Percentiles rank a stretch among this genome's conserved stretches.
phyloP scores from a whole-genome alignment of 108 stramenopile species.

The Skeletonema potamos region DNA sequence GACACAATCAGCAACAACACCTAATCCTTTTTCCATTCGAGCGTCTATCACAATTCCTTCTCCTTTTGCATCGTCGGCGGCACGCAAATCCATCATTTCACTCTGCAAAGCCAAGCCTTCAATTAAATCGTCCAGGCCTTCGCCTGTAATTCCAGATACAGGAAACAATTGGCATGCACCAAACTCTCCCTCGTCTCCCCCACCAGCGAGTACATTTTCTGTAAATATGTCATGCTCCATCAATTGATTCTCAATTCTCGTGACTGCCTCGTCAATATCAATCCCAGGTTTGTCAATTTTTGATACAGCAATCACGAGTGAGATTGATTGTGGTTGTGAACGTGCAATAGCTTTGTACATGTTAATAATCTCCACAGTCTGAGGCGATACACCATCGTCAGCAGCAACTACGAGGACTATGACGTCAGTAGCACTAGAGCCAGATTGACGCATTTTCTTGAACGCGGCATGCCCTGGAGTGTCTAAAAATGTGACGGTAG shows the following conservation, averaged over 20 bases:
- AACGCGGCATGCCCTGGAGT: conserved; percentile 98
- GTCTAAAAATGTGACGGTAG: conserved; percentile 93
- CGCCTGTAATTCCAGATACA: conserved; percentile 84
- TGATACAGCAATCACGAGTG: conserved; percentile 93
- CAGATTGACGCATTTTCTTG: conserved; percentile 89
- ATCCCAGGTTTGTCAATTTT: conserved; percentile 94
- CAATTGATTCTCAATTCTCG: conserved; percentile 84
- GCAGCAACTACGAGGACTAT: conserved; percentile 96
- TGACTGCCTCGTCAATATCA: conserved; percentile 73
- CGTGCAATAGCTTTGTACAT: conserved; percentile 85
- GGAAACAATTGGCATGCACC: conserved; percentile 91
- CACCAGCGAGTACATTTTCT: conserved; percentile 60
- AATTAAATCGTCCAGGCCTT: conserved; percentile 89
- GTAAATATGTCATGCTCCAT: conserved; percentile 83
- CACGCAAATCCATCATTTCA: conserved; percentile 85
- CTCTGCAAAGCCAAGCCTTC: conserved; percentile 79
- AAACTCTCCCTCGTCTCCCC: conserved; percentile 55
- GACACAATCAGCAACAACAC: conserved; percentile 80
- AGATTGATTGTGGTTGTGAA: conserved; percentile 63
- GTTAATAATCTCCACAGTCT: conserved; percentile 94
- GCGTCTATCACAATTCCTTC: conserved; percentile 85
- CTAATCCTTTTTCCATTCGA: conserved; percentile 77
- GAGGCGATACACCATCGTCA: conserved; percentile 94
- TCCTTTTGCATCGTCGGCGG: conserved; percentile 76
- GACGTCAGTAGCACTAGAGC: conserved; percentile 92